Evolutionary conservation across 2,329 filamentous ascomycete species (phyloP).

Genomic region (Sphaerulina vaccinii): DNA sequence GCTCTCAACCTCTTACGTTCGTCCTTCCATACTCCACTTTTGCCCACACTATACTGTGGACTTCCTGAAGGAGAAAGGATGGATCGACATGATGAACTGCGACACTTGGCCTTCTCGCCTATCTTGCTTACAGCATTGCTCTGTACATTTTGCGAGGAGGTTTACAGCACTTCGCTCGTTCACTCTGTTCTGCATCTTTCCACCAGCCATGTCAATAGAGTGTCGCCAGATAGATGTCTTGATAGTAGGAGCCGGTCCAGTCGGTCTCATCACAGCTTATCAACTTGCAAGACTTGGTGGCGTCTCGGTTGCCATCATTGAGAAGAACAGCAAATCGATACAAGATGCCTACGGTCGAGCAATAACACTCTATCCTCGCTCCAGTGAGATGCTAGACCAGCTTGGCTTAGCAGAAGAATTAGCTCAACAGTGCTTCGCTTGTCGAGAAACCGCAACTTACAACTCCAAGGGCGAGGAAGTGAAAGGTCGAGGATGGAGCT

Average conservation of each 20-base stretch:
- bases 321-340: conserved; percentile 49
- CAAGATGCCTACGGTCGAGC: conserved; percentile 56
- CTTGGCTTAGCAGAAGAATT: conserved; percentile 52
- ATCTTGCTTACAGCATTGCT: too few relatives aligned
- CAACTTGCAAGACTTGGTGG: neutral
- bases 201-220: neutral
- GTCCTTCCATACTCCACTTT: too few relatives aligned
- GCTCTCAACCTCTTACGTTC: too few relatives aligned
- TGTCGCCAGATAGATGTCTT: neutral
- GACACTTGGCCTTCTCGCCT: too few relatives aligned
- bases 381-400: conserved; percentile 54
- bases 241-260: neutral
- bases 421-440: conserved; percentile 54
- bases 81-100: too few relatives aligned
- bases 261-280: neutral
- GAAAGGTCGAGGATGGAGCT: conserved; percentile 23
- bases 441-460: conserved; percentile 52
- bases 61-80: too few relatives aligned
- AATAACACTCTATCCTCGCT: conserved; percentile 55
- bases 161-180: too few relatives aligned
- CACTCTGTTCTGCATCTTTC: too few relatives aligned
- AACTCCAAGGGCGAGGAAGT: conserved; percentile 41
- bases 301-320: conserved; percentile 45
- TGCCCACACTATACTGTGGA: too few relatives aligned
- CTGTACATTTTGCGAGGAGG: too few relatives aligned